phyloP scores from a whole-genome alignment of 2,329 filamentous ascomycete genomes.

The Fusarium sacchari region DNA sequence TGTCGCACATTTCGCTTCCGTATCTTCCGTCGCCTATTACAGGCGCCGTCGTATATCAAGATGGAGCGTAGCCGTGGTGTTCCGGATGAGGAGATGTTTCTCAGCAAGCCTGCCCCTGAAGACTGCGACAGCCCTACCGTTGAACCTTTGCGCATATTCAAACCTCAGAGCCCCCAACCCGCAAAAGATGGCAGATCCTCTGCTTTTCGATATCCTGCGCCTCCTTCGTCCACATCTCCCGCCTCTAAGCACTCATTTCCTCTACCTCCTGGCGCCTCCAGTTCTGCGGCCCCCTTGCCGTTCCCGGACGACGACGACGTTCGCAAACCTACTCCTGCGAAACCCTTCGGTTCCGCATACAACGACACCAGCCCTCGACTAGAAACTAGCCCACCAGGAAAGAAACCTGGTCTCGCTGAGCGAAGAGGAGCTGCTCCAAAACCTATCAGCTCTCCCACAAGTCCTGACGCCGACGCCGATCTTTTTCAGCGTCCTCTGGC shows the following conservation, averaged over 20 bases:
- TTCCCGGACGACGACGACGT: slow-evolving; percentile 78
- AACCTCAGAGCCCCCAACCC: slow-evolving; percentile 74
- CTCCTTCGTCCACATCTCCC: slow-evolving; percentile 54
- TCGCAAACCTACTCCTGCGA: slow-evolving; percentile 57
- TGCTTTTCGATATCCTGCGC: slow-evolving; percentile 61
- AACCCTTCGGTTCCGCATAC: slow-evolving; percentile 57
- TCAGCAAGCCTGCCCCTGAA: slow-evolving; percentile 65
- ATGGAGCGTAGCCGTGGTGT: slow-evolving; percentile 70
- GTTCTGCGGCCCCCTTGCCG: slow-evolving; percentile 72
- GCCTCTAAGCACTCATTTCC: slow-evolving; percentile 67
- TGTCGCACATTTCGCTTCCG: slow-evolving; percentile 10
- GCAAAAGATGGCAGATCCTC: slow-evolving; percentile 52
- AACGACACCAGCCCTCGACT: slow-evolving; percentile 65
- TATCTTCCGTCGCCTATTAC: slow-evolving; percentile 2
- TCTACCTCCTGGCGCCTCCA: slow-evolving; percentile 74
- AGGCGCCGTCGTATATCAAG: slow-evolving; percentile 40
- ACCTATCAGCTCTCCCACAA: slow-evolving; percentile 83
- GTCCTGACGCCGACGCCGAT: slow-evolving; percentile 79
- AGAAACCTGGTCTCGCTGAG: slow-evolving; percentile 78
- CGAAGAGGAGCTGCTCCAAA: slow-evolving; percentile 84
- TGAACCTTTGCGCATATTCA: slow-evolving; percentile 86
- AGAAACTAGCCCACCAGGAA: slow-evolving; percentile 64
- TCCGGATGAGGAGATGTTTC: slow-evolving; percentile 85
- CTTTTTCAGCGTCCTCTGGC: slow-evolving; percentile 76
- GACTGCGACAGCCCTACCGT: slow-evolving; percentile 79